Percentiles rank a stretch among this genome's conserved stretches.
phyloP scores from a whole-genome alignment of 768 basidiomycete species.

The Suillus decipiens region DNA sequence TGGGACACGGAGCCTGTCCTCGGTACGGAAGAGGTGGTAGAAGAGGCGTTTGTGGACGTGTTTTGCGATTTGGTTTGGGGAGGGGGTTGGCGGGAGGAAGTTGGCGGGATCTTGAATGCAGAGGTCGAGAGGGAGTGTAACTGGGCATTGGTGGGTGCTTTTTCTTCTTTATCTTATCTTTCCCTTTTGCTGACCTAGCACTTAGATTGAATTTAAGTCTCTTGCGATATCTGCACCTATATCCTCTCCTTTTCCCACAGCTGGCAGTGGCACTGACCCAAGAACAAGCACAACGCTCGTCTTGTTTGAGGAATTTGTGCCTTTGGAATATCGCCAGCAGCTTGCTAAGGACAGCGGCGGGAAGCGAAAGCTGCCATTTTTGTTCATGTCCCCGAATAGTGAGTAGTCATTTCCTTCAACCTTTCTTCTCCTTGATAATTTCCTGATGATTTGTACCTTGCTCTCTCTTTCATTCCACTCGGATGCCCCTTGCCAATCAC shows the following conservation, averaged over 20 bases:
- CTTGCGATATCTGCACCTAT: constrained; percentile 45
- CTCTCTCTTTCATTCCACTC: neutral
- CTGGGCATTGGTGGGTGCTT: constrained; percentile 79
- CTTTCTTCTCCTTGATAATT: neutral
- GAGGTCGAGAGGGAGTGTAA: constrained; percentile 80
- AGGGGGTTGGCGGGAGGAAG: constrained; percentile 85
- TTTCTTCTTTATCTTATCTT: neutral
- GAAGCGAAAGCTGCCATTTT: constrained; percentile 66
- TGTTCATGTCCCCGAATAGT: constrained; percentile 52
- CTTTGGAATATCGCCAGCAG: constrained; percentile 80
- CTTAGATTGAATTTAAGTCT: constrained; percentile 85
- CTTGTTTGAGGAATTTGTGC: constrained; percentile 94
- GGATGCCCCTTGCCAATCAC: neutral
- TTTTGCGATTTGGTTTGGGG: constrained; percentile 83
- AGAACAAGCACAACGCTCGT: constrained; percentile 73
- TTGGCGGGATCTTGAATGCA: constrained; percentile 78
- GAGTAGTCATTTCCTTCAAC: constrained; percentile 16
- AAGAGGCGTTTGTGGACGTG: constrained; percentile 88
- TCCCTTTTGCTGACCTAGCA: constrained; percentile 10
- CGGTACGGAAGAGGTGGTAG: constrained; percentile 78
- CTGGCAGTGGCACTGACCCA: constrained; percentile 49
- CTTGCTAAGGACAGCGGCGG: constrained; percentile 55
- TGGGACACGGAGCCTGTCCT: constrained; percentile 90
- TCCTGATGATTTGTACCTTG: neutral
- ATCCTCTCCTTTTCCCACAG: constrained; percentile 14